phyloP scores from a whole-genome alignment of 2,329 filamentous ascomycete species.

The Hymenoscyphus infarciens region DNA sequence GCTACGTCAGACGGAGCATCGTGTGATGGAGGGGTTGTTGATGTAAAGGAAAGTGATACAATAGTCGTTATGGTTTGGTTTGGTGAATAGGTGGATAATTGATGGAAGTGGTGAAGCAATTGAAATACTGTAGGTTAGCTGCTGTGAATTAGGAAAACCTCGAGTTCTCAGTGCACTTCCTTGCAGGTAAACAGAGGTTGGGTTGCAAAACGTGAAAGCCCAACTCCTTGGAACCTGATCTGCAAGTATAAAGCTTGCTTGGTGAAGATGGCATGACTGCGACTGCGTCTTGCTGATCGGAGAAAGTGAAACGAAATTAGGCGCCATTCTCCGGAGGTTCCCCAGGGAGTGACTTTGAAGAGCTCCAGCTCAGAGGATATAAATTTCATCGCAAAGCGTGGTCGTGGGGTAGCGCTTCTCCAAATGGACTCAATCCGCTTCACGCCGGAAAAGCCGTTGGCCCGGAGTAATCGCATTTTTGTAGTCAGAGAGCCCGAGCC shows the following conservation, averaged over 20 bases:
- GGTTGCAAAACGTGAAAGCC: neutral
- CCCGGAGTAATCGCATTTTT: neutral
- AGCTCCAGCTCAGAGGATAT: neutral
- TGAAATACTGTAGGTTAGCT: neutral
- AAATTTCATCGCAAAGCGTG: neutral
- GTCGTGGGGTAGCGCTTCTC: neutral
- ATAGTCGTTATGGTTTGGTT: neutral
- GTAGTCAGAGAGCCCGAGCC: neutral
- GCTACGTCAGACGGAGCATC: neutral
- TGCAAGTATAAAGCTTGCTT: neutral
- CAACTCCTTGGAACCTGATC: neutral
- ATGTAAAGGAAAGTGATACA: neutral
- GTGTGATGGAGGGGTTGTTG: neutral
- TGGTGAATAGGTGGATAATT: neutral
- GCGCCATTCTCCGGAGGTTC: neutral
- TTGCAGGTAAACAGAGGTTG: neutral
- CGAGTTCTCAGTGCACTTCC: neutral
- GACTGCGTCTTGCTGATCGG: neutral
- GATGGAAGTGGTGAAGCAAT: neutral
- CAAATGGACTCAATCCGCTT: neutral
- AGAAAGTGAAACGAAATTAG: neutral
- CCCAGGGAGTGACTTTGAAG: neutral
- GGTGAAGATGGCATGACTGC: too few relatives aligned
- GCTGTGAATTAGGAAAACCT: neutral
- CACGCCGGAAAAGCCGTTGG: neutral